A percentile compares a stretch with the other conserved stretches of the same genome.
Evolutionary conservation across 2,329 filamentous ascomycete genomes (phyloP).

Genomic region (Emericellopsis cladophorae): DNA sequence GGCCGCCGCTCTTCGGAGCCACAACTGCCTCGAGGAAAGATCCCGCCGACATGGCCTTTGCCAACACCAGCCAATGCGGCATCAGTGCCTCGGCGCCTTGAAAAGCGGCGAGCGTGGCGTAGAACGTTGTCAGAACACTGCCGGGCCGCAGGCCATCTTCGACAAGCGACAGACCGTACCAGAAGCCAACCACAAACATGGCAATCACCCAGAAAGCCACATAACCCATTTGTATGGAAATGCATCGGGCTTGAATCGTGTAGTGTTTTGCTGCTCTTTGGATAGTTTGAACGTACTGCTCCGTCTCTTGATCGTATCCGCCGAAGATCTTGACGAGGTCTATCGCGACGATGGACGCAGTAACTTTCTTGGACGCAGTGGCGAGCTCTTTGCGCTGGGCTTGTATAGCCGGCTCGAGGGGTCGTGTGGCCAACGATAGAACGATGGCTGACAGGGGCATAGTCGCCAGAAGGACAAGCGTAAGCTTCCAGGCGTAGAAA

Average conservation of each 20-base stretch:
- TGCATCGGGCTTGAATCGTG: conserved; percentile 52
- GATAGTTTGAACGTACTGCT: conserved; percentile 49
- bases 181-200: conserved; percentile 84
- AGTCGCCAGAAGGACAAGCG: conserved; percentile 63
- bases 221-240: conserved; percentile 59
- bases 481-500: conserved; percentile 72
- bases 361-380: conserved; percentile 57
- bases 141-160: conserved; percentile 46
- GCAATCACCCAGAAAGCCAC: conserved; percentile 61
- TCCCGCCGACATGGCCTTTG: conserved; percentile 68
- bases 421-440: conserved; percentile 45
- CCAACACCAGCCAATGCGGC: conserved; percentile 64
- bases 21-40: conserved; percentile 26
- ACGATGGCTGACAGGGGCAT: conserved; percentile 54
- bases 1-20: conserved; percentile 1
- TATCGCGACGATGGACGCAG: conserved; percentile 59
- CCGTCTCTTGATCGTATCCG: conserved; percentile 55
- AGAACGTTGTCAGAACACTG: conserved; percentile 72
- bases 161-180: conserved; percentile 68
- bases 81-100: conserved; percentile 63
- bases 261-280: conserved; percentile 50
- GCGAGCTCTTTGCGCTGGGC: conserved; percentile 56
- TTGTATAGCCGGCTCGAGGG: conserved; percentile 53
- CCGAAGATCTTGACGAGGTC: conserved; percentile 83
- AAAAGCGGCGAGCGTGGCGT: conserved; percentile 64